Evolutionary conservation across 441 rosid genomes (phyloP), one percentile per base, ranked within the genome.

Genomic region (Erysimum pusillum): DNA sequence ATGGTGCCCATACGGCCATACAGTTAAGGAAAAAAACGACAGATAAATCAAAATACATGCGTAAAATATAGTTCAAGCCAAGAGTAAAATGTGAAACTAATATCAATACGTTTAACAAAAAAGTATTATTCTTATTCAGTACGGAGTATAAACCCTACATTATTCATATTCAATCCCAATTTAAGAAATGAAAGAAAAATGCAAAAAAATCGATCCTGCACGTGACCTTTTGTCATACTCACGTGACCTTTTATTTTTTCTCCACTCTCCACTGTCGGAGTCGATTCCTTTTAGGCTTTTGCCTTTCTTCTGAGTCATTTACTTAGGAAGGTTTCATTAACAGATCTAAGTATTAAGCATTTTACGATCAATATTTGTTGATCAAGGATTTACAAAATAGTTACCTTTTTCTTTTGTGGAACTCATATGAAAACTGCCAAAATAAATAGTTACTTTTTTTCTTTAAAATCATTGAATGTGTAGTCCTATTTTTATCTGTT

Each of bases 181-280:
- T 63, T 7, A 54, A 9, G 18, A 56, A 54, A 45, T n/a, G 18
- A 45, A 45, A n/a, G 4, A 45, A 61, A 68, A 15, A 22, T 22
- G 25, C 25, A 22, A 15, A 15, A 60, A 83, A 53, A 28, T 20
- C 67, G 53, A 82, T 17, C 49, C 44, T 52, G 54, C 89, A 86
- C 92, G 85, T 92, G 89, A 85, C 71, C 80, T 81, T 74, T 42
- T 74, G 18, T 67, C 78, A 72, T 54, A 75, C 82, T 77, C 88
- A 80, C 85, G 87, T 85, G 86, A 70, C 73, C 71, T 66, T 72
- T 34, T 69, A 25, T 25, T 54, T 6, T 3, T 2, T 49, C 20
- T 36, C 79, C 78, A 61, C 78, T 63, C 77, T 76, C 51, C 7
- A 39, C 25, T 68, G 49, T 69, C 28, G 28, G 28, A 25, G 28